Base-by-base conservation (phyloP, 1,284 basidiomycete genomes). In the Earliella scabrosa region DNA sequence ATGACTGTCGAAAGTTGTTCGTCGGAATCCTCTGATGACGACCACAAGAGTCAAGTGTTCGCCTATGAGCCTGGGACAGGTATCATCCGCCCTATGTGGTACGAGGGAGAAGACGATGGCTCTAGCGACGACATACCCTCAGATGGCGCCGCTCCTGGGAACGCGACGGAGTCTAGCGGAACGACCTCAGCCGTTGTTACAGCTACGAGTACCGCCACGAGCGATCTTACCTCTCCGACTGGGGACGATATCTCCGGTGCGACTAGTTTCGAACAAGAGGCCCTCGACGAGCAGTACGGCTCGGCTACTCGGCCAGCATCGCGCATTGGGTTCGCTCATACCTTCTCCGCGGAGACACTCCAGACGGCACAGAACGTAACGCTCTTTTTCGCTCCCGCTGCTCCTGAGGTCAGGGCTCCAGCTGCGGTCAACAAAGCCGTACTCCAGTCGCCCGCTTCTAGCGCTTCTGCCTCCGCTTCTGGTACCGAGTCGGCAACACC, bases 31-130 rank as follows among this genome's bases (percentile, higher is more conserved):
- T 58, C 66, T 8, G 56, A 64, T 5, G 66, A 64, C 23, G 49
- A 61, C 3, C 77, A 81, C 58, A 73, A 70, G 64, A 85, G 82
- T 61, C 88, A 90, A 68, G 63, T 75, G 4, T 90, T 90, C 69
- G 68, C 77, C 20, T 90, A 81, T 63, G 74, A 86, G 58, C 67
- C 74, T 5, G 54, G 52, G 2, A 80, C 75, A 10, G 80, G 82
- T 9, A 71, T 72, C 26, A 67, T 90, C 55, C 73, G 73, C 26
- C 88, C 87, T 4, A 78, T 83, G 64, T 85, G 81, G 77, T 67
- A 68, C 48, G 52, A 66, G 23, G 64, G 64, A n/a, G 64, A 66
- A 34, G 63, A 73, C 41, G 63, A 63, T 24, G 39, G 39, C 29
- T 21, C 45, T 11, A 48, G 34, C 4, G 59, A 52, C 29, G 56